Percentiles rank a stretch among this genome's conserved stretches.
Evolutionary conservation across 169 alveolate genomes (phyloP).

Genomic region (Theileria annulata): DNA sequence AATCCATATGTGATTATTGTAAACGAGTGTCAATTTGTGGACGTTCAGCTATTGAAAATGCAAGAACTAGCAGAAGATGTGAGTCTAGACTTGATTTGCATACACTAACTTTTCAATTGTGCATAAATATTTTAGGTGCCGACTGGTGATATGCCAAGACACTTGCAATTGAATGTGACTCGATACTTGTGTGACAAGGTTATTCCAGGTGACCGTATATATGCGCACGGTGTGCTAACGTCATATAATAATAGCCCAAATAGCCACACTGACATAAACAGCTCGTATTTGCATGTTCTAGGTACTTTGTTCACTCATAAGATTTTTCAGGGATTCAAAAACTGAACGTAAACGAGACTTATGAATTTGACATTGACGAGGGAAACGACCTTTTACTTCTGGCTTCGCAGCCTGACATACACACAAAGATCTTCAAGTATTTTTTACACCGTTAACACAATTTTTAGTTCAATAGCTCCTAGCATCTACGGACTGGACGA

Average conservation of each 20-base stretch:
- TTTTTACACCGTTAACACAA: constrained; percentile 1
- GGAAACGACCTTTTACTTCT: constrained; percentile 75
- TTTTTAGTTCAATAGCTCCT: constrained; percentile 92
- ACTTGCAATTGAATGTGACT: constrained; percentile 83
- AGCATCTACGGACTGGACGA: constrained; percentile 95
- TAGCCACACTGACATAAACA: constrained; percentile 64
- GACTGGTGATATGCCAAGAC: constrained; percentile 90
- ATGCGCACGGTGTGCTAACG: constrained; percentile 90
- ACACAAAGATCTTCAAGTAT: constrained; percentile 84
- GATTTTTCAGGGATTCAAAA: constrained; percentile 2
- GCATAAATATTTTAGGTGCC: constrained; percentile 68
- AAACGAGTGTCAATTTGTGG: constrained; percentile 93
- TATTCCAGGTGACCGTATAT: constrained; percentile 97
- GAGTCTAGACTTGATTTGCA: constrained; percentile 27
- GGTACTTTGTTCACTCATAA: constrained; percentile 45
- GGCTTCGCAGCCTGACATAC: constrained; percentile 89
- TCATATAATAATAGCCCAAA: constrained; percentile 64
- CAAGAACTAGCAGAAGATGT: constrained; percentile 99
- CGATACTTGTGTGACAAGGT: constrained; percentile 91
- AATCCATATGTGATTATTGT: constrained; percentile 92
- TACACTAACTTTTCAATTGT: neutral
- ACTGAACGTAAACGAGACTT: constrained; percentile 27
- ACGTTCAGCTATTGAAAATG: constrained; percentile 92
- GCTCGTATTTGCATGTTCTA: constrained; percentile 79
- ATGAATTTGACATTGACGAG: constrained; percentile 74